Evolutionary conservation across 352 stramenopile genomes (phyloP), one percentile per base, ranked within the genome.

Genomic region (Phytophthora syringae): DNA sequence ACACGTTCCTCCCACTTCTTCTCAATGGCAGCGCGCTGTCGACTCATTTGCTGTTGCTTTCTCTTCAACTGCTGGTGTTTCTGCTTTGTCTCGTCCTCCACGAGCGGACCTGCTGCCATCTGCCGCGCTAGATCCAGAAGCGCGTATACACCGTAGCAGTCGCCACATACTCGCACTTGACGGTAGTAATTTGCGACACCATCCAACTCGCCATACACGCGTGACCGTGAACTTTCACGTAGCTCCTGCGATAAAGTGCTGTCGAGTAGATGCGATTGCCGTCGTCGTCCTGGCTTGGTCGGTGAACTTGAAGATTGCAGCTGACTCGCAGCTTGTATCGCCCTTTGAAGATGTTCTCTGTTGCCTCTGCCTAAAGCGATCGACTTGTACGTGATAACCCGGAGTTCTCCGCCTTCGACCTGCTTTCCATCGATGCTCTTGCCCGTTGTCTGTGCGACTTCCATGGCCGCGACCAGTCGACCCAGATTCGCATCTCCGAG

Each of bases 71-170:
- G 42, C 44, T 72, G 52, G 43, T 65, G 68, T 55, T 58, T 72
- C 52, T 64, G 60, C 30, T 60, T 74, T 27, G 44, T 62, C 2
- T 62, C 60, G 5, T 49, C 30, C 7, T 62, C 55, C 3, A 28
- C 37, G 11, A 68, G 28, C n/a, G 37, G 37, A 15, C 64, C 59
- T n/a, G 20, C 52, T 52, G 64, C 42, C 47, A 84, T 57, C 30
- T 80, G 66, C 2, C 93, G 72, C 2, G 87, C 82, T 21, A 84
- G 74, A 60, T 96, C 89, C 18, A 98, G 71, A 39, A 96, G 67
- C 24, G 76, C 67, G 77, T 98, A 98, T 24, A 97, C 80, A 64
- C 81, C 79, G 59, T 87, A 94, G 75, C 93, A 98, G 52, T 89
- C 74, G 15, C 28, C 27, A 53, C 93, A 98, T 10, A 98, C 92